phyloP scores from a whole-genome alignment of 352 stramenopile genomes.

The Elongisporangium undulatum region DNA sequence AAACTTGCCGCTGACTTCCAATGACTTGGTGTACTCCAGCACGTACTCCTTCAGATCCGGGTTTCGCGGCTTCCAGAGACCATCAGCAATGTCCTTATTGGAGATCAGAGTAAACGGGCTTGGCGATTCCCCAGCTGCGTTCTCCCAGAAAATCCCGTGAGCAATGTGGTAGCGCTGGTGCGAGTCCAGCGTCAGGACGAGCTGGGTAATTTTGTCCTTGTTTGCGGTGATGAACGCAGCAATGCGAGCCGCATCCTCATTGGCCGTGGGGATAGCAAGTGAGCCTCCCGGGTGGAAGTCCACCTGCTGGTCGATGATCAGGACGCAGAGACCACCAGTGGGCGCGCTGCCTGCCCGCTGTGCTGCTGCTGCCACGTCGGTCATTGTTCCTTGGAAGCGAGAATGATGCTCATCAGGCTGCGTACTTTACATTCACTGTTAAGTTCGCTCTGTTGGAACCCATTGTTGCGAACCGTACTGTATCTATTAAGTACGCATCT shows the following conservation, averaged over 20 bases:
- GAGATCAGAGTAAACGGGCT: constrained; percentile 93
- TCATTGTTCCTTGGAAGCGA: constrained; percentile 14
- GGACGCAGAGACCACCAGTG: constrained; percentile 59
- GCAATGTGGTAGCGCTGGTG: constrained; percentile 96
- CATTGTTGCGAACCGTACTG: too few species aligned
- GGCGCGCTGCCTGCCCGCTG: constrained; percentile 28
- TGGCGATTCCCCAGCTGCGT: constrained; percentile 59
- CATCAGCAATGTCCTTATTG: constrained; percentile 59
- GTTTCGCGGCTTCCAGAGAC: constrained; percentile 54
- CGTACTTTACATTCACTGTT: background rate
- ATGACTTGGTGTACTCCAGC: constrained; percentile 85
- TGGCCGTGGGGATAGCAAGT: constrained; percentile 93
- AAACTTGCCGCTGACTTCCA: constrained; percentile 90
- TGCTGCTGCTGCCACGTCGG: constrained; percentile 22
- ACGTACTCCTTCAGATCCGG: constrained; percentile 79
- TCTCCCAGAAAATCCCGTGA: constrained; percentile 92
- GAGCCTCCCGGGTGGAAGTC: constrained; percentile 95
- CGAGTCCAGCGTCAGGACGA: constrained; percentile 96
- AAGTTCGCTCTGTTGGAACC: too few species aligned
- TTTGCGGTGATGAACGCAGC: constrained; percentile 82
- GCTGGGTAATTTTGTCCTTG: constrained; percentile 50
- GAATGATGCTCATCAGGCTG: background rate
- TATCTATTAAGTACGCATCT: background rate
- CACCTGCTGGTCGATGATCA: constrained; percentile 95
- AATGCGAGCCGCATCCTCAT: constrained; percentile 89